These are phyloP conservation scores for Malus hybrid DNA, from an alignment of 331 rosid genomes.

Conservation along the genomic window DNA sequence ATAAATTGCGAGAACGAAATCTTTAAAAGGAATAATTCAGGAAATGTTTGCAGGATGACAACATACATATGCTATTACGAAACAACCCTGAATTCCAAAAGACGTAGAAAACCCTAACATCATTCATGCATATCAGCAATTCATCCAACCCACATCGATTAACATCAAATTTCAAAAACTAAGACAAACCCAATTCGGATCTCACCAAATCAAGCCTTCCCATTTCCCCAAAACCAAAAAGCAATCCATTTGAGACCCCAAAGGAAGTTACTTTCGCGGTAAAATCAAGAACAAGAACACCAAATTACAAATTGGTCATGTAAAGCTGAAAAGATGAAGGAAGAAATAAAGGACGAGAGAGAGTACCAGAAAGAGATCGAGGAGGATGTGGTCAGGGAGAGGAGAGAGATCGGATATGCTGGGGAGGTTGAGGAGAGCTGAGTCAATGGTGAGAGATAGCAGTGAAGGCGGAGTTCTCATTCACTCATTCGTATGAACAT, in stretches of 20 bases:
- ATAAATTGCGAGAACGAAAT: not conserved
- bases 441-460: slow-evolving; percentile 72
- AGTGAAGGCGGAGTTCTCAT: slow-evolving; percentile 92
- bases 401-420: slow-evolving; percentile 77
- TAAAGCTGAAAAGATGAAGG: not conserved
- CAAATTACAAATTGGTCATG: not conserved
- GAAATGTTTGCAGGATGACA: not conserved
- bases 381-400: slow-evolving; percentile 86
- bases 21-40: not conserved
- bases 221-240: not conserved
- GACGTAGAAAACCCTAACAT: not conserved
- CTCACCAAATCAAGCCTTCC: not conserved
- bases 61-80: not conserved
- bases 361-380: slow-evolving; percentile 65
- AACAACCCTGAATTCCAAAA: not conserved
- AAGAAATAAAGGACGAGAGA: not conserved
- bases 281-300: not conserved
- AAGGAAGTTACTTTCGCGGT: not conserved
- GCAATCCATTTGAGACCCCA: not conserved
- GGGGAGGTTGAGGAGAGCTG: slow-evolving; percentile 74
- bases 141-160: not conserved
- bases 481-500: slow-evolving; percentile 31
- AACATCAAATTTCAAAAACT: not conserved
- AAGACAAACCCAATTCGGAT: slow-evolving; percentile 1
- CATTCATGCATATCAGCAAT: too few relatives aligned